Evolutionary conservation across 768 basidiomycete genomes (phyloP), one percentile per base, ranked within the genome.

Genomic region (Lepiota brunneoincarnata): DNA sequence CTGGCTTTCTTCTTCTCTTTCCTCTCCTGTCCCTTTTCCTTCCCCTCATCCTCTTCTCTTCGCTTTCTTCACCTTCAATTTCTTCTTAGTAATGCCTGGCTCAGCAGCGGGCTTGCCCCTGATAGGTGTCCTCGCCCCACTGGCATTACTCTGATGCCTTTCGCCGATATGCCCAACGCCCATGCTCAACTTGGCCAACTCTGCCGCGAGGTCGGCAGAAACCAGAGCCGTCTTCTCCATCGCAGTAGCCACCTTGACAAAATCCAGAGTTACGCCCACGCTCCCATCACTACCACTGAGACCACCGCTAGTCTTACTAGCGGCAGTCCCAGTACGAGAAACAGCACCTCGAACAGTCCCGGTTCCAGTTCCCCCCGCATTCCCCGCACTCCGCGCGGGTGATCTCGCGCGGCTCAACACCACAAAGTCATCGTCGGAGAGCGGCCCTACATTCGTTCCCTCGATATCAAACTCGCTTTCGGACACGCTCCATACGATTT

Each of bases 381-480:
- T 14, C 36, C 18, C 40, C 17, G 43, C 24, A 15, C 15, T 39
- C 35, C 20, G 17, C n/a, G 17, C n/a, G 35, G 54, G n/a, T 2
- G 34, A 31, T 38, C 36, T 46, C 10, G 67, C 69, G 46, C 67
- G 60, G 56, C 68, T 73, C 52, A 83, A 68, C 49, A 82, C 63
- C 46, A 82, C 75, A 61, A 77, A 81, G 51, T 83, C 82, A 43
- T 78, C 74, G 59, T 79, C 79, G 10, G 75, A 75, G 20, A 69
- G 66, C 23, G 45, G 21, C 23, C 43, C 36, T 17, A 36, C 44
- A 31, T 28, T 23, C 9, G 21, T 15, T 15, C 55, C 64, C 21
- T 62, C 57, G 50, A 64, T 71, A 48, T 61, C 60, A 36, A 59
- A 57, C 31, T 64, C 67, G 24, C 51, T 62, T 26, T 74, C 73